These are phyloP conservation scores for Sporothrix curviconia DNA, from an alignment of 2,329 filamentous ascomycete genomes.

Conservation along the genomic window DNA sequence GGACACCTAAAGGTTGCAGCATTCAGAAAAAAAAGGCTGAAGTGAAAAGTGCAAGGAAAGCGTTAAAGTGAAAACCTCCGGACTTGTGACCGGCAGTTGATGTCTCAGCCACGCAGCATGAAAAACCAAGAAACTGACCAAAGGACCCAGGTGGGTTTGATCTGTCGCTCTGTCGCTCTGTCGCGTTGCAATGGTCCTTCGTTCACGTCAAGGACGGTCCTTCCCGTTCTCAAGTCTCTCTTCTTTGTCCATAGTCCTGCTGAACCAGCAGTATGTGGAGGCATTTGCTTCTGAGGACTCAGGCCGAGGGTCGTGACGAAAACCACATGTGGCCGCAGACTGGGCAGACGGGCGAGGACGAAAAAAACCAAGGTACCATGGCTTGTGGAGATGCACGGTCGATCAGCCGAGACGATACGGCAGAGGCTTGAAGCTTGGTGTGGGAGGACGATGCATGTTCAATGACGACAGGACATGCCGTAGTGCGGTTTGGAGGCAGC, in stretches of 20 bases:
- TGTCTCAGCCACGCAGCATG: constrained; percentile 3
- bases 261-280: too few species aligned
- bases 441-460: background rate
- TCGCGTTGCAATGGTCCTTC: background rate
- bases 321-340: too few species aligned
- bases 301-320: too few species aligned
- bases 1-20: too few species aligned
- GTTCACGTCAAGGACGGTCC: background rate
- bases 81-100: constrained; percentile 15
- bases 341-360: too few species aligned
- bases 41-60: background rate
- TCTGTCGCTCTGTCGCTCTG: too few species aligned
- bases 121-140: background rate
- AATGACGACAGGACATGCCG: constrained; percentile 5
- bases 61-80: background rate
- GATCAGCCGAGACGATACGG: constrained; percentile 2
- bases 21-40: background rate
- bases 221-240: background rate
- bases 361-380: background rate
- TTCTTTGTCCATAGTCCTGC: background rate
- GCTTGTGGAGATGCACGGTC: background rate
- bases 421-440: background rate
- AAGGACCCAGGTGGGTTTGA: background rate
- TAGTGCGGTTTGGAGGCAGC: too few species aligned
- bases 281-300: too few species aligned